Evolutionary conservation across 306 rosid genomes (phyloP).

Genomic region (Hippophae rhamnoides): DNA sequence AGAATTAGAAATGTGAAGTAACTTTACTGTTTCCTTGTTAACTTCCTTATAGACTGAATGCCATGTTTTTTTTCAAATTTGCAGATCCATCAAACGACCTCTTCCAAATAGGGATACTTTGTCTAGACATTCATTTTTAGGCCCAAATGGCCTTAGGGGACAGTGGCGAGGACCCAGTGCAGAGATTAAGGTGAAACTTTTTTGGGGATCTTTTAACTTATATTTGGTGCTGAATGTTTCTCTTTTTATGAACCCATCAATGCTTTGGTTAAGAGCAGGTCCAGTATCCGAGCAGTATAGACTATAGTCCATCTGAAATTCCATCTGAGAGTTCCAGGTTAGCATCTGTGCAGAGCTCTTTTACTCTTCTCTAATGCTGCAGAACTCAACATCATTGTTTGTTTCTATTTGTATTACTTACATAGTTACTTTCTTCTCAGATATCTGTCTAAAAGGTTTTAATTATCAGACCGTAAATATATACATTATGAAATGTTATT

Average conservation of each 20-base stretch:
- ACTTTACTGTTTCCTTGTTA: not conserved
- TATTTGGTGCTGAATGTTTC: constrained; percentile 2
- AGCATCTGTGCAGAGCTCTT: constrained; percentile 16
- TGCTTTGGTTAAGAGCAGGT: constrained; percentile 38
- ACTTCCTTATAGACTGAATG: constrained; percentile 7
- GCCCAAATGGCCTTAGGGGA: constrained; percentile 84
- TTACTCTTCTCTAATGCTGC: constrained; percentile 11
- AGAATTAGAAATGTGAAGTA: constrained; percentile 8
- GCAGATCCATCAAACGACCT: constrained; percentile 59
- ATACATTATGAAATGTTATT: constrained; percentile 10
- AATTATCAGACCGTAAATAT: constrained; percentile 3
- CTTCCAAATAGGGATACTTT: constrained; percentile 81
- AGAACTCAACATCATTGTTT: constrained; percentile 2
- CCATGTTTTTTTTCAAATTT: constrained; percentile 20
- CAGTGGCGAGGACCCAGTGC: constrained; percentile 85
- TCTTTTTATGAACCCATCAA: not conserved
- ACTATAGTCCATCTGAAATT: constrained; percentile 30
- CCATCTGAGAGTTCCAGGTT: constrained; percentile 36
- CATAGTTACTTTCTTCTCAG: not conserved
- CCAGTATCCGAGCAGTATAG: constrained; percentile 78
- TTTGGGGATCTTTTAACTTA: constrained; percentile 3
- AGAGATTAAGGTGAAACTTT: constrained; percentile 49
- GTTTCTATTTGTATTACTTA: constrained; percentile 12
- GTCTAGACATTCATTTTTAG: constrained; percentile 92
- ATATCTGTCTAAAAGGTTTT: constrained; percentile 7